Evolutionary conservation across 805 yeast species (phyloP).

Genomic region (Candida sanyiensis): DNA sequence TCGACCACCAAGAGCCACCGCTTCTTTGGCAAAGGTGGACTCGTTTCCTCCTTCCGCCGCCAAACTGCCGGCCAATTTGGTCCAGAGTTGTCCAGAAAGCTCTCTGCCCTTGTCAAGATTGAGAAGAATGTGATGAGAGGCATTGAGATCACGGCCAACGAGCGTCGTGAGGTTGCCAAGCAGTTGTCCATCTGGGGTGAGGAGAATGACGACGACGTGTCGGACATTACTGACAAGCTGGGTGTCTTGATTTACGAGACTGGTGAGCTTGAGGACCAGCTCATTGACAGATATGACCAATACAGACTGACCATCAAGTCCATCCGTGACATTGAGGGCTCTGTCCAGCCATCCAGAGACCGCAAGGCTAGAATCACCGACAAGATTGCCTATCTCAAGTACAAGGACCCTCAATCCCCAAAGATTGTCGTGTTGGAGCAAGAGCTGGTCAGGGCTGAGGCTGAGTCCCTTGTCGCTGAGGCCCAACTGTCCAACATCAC

Average conservation of each 20-base stretch:
- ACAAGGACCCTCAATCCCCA: constrained; percentile 97
- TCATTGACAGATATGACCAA: constrained; percentile 96
- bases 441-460: constrained; percentile 98
- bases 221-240: constrained; percentile 94
- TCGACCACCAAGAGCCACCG: constrained; percentile 59
- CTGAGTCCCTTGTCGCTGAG: constrained; percentile 97
- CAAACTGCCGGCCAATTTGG: constrained; percentile 88
- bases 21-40: constrained; percentile 71
- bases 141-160: constrained; percentile 86
- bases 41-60: constrained; percentile 68
- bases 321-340: constrained; percentile 92
- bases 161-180: constrained; percentile 94
- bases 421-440: constrained; percentile 94
- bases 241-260: constrained; percentile 94
- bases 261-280: constrained; percentile 97
- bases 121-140: constrained; percentile 95
- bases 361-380: constrained; percentile 96
- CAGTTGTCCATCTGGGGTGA: constrained; percentile 98
- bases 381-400: constrained; percentile 94
- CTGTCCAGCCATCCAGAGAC: constrained; percentile 97
- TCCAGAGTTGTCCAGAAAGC: constrained; percentile 89
- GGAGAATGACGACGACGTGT: constrained; percentile 93
- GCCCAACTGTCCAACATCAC: constrained; percentile 98
- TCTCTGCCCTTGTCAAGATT: constrained; percentile 87
- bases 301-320: constrained; percentile 94